Conservation (phyloP, 805 yeast species). For the Monosporozyma aerobia region DNA sequence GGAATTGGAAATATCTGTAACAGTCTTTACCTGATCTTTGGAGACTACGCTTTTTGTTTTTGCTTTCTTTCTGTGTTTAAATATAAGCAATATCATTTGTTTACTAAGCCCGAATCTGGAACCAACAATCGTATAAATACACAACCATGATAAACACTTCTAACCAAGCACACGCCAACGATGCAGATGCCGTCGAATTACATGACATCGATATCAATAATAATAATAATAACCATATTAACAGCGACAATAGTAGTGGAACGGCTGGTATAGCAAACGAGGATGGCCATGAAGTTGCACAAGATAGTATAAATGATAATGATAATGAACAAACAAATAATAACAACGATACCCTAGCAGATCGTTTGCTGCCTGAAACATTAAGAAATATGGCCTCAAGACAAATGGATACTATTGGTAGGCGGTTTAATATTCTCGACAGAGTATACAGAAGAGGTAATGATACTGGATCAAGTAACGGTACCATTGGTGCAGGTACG, state of each 20-base stretch:
- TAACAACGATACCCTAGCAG: slow-evolving; percentile 4
- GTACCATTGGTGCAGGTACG: slow-evolving; percentile 13
- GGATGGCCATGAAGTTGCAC: not conserved
- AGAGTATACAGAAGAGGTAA: slow-evolving; percentile 25
- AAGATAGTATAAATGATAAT: not conserved
- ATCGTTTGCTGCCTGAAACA: slow-evolving; percentile 6
- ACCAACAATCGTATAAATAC: not conserved
- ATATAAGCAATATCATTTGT: not conserved
- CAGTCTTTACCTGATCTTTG: not conserved
- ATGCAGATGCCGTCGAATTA: not conserved
- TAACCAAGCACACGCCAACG: not conserved
- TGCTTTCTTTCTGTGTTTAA: too few relatives aligned
- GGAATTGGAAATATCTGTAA: not conserved
- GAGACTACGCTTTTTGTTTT: not conserved
- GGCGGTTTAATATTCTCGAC: slow-evolving; percentile 34
- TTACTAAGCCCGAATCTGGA: not conserved
- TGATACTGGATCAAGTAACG: slow-evolving; percentile 6
- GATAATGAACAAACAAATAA: not conserved
- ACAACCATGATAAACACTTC: not conserved
- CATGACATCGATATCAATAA: not conserved
- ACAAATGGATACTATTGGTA: slow-evolving; percentile 24
- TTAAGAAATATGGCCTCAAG: slow-evolving; percentile 16
- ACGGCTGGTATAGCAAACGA: not conserved
- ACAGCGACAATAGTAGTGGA: not conserved
- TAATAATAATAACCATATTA: not conserved